Evolutionary conservation across 805 yeast genomes (phyloP), one percentile per base, ranked within the genome.

Genomic region (Wickerhamomyces tratensis): DNA sequence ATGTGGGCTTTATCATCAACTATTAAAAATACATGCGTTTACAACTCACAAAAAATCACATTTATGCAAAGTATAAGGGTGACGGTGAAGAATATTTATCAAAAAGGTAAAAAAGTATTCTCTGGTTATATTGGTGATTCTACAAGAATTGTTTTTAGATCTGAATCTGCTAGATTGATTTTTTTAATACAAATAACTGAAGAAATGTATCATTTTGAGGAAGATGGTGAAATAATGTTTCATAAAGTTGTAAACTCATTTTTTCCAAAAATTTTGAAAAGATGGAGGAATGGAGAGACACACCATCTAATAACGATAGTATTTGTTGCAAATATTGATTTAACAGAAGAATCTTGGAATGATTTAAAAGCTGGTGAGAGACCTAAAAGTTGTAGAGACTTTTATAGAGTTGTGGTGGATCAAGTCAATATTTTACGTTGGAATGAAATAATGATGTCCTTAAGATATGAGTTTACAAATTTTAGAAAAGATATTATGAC

Each of bases 181-280:
- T 84, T 89, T 40, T 68, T 93, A 47, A 79, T 93, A 40, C 98
- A 93, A 57, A 77, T 89, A 47, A 85, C 97, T 1, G 74, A 83
- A 35, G 99, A 93, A 55, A 93, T 93, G 97, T 93, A 97, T 94
- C 87, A 88, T 59, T 93, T 93, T 61, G 98, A 93, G 61, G 96
- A 89, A 55, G 84, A 84, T 49, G 98, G 98, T 2, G 97, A 91
- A 56, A 84, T 89, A 42, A 76, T 87, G 76, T 91, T 91, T 59
- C 91, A 89, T 59, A 86, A 88, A 61, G 76, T 93, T 51, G 87
- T 93, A 38, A 89, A 91, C 58, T 84, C 94, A n/a, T 68, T 91
- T 40, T 79, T 93, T 42, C 99, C 99, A 0, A 82, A 81, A 45
- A 81, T 91, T 34, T 87, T 93, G 59, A 80, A 80, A 51, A 73